Evolutionary conservation across 2,329 filamentous ascomycete genomes (phyloP).

Genomic region (Trichoderma atrobrunneum): DNA sequence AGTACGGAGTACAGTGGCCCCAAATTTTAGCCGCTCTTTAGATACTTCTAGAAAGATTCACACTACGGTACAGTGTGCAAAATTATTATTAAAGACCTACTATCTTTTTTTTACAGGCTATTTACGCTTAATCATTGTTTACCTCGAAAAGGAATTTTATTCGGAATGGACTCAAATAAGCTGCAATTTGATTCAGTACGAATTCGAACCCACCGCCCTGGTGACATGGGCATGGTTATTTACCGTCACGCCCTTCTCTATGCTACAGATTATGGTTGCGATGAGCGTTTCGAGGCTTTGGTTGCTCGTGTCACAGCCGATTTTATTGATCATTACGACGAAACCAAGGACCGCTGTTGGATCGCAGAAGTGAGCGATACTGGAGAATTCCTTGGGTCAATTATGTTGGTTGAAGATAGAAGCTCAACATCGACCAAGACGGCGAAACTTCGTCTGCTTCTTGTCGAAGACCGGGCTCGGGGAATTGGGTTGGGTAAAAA

Average conservation of each 20-base stretch:
- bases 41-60: not conserved
- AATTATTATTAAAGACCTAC: not conserved
- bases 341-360: not conserved
- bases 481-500: not conserved
- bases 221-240: not conserved
- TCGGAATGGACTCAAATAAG: not conserved
- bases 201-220: not conserved
- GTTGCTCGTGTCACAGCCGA: not conserved
- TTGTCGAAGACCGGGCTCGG: not conserved
- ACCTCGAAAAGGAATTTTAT: not conserved
- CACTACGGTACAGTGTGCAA: not conserved
- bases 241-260: not conserved
- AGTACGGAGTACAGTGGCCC: too few relatives aligned
- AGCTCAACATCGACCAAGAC: not conserved
- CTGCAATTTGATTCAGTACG: not conserved
- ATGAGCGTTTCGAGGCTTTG: not conserved
- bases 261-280: not conserved
- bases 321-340: slow-evolving; percentile 22
- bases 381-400: not conserved
- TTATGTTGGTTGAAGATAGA: not conserved
- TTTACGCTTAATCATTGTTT: too few relatives aligned
- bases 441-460: not conserved
- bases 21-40: not conserved
- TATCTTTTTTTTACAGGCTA: too few relatives aligned
- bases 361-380: slow-evolving; percentile 13